Percentiles rank a stretch among this genome's conserved stretches.
phyloP scores from a whole-genome alignment of 345 rosid species.

The Lepidium africanum region DNA sequence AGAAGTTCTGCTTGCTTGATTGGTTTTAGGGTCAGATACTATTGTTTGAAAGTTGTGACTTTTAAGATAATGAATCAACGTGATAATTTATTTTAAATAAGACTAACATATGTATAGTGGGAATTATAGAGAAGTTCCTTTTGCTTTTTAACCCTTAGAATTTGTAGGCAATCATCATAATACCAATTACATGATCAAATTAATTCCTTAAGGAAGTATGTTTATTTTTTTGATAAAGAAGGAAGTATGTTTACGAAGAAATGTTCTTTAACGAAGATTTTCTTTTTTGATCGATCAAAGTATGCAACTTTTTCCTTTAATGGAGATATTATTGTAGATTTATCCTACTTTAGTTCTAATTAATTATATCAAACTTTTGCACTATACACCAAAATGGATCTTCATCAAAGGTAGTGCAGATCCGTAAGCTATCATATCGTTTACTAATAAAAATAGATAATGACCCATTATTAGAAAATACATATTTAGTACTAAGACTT shows the following conservation, averaged over 20 bases:
- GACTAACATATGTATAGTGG: not conserved
- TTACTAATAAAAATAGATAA: constrained; percentile 18
- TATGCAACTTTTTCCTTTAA: constrained; percentile 17
- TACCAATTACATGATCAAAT: not conserved
- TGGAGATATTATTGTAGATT: constrained; percentile 17
- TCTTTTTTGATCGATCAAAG: constrained; percentile 12
- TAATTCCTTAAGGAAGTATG: not conserved
- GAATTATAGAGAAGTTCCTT: not conserved
- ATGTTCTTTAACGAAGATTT: constrained; percentile 14
- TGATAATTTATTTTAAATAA: constrained; percentile 13
- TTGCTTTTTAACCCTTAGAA: constrained; percentile 10
- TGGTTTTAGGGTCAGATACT: not conserved
- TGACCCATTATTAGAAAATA: constrained; percentile 1
- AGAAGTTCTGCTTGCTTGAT: not conserved
- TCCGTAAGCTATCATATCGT: constrained; percentile 21
- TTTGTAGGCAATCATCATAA: constrained; percentile 21
- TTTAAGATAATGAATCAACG: not conserved
- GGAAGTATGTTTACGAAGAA: too few species aligned
- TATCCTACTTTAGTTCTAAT: constrained; percentile 21
- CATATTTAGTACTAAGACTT: constrained; percentile 2
- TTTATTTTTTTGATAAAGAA: too few species aligned
- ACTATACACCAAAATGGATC: constrained; percentile 23
- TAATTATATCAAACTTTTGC: constrained; percentile 24
- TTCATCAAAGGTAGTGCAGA: constrained; percentile 33
- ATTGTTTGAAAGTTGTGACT: not conserved